Evolutionary conservation across 352 stramenopile genomes (phyloP), one percentile per base, ranked within the genome.

Genomic region (Globisporangium rhizosaccharum): DNA sequence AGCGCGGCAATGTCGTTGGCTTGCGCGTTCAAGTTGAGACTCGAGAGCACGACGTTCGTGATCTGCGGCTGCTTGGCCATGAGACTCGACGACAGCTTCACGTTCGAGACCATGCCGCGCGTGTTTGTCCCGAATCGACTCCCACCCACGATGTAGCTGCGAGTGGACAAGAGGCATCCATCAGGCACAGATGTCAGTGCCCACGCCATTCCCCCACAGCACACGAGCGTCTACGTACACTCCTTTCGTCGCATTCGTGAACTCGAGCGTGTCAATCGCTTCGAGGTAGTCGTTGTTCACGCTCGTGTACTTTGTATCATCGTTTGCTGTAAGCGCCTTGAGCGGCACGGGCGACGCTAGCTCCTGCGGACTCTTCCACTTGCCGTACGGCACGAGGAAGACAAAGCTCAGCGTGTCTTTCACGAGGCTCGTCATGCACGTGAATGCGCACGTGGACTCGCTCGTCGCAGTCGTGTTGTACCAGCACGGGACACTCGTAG

Each of bases 91-190:
- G 30, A 36, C 30, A 36, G 30, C 30, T 36, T 36, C 30, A 36
- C 30, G 30, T 36, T 36, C 30, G 73, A 74, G 12, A 85, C 68
- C 39, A 77, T 76, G 3, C 74, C 74, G 1, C 69, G 68, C 47
- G 76, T 72, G 56, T 85, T 74, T 47, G 67, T 68, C 23, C 78
- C 85, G 28, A 14, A 44, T 42, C 15, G 30, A 3, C 9, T 36
- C 9, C 30, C 30, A 36, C 30, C 30, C 3, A 36, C 30, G 9
- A 36, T 36, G 30, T 36, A 36, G 3, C 30, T 36, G 30, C 30
- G 9, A 36, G 30, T 36, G 9, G 30, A 3, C 3, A 36, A 36
- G 30, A 36, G 30, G 9, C 30, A 36, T n/a, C n/a, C n/a, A n/a
- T n/a, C 30, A 25, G 20, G 25, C 26, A 39, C 18, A 26, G 18